phyloP scores from a whole-genome alignment of 1,284 basidiomycete genomes.

The Sutorius eximius region DNA sequence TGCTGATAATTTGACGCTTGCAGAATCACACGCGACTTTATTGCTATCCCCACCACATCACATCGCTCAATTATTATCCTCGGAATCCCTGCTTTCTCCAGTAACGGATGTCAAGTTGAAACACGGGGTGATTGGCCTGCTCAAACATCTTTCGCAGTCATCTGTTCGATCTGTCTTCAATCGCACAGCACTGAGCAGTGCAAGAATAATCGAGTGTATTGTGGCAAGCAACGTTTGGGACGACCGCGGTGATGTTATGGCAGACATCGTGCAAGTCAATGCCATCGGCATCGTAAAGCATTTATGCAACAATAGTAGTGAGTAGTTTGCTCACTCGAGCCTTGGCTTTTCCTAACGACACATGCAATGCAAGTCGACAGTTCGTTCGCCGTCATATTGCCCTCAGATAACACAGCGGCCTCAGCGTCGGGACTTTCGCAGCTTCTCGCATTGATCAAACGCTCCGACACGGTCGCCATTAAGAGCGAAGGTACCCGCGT shows the following conservation, averaged over 20 bases:
- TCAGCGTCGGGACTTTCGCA: conserved; percentile 55
- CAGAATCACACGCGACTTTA: conserved; percentile 66
- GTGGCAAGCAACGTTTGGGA: conserved; percentile 71
- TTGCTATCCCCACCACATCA: conserved; percentile 58
- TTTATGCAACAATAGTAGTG: conserved; percentile 76
- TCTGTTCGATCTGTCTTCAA: conserved; percentile 60
- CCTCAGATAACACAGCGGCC: conserved; percentile 34
- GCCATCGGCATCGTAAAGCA: conserved; percentile 90
- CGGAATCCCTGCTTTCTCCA: conserved; percentile 48
- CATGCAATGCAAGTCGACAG: conserved; percentile 54
- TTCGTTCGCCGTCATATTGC: conserved; percentile 56
- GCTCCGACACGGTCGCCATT: conserved; percentile 80
- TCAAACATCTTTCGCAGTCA: conserved; percentile 84
- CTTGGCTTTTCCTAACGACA: conserved; percentile 7
- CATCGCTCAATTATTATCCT: conserved; percentile 52
- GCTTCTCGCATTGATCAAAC: conserved; percentile 72
- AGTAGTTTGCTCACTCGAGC: conserved; percentile 24
- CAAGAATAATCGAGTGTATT: conserved; percentile 63
- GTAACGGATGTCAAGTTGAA: conserved; percentile 76
- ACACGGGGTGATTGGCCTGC: conserved; percentile 79
- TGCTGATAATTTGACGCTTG: conserved; percentile 4
- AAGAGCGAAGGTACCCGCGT: conserved; percentile 90
- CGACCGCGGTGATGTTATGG: conserved; percentile 68
- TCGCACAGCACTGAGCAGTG: conserved; percentile 59
- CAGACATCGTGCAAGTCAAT: conserved; percentile 83